Conservation (phyloP, 495 filamentous ascomycete genomes). For the Lepidopterella palustris region DNA sequence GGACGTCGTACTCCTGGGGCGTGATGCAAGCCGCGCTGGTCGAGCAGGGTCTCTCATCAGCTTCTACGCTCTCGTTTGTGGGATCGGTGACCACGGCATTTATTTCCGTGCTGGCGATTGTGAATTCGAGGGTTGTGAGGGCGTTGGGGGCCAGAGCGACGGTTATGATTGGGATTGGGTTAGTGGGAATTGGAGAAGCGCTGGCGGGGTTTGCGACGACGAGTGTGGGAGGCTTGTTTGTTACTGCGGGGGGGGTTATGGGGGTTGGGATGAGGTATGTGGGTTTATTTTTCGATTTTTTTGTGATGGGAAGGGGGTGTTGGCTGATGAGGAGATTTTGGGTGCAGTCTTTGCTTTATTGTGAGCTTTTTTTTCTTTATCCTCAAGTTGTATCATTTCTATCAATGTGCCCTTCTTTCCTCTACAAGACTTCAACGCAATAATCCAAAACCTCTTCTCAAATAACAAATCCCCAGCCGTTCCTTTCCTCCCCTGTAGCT, state of each 20-base stretch:
- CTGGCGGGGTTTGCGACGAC: constrained; percentile 45
- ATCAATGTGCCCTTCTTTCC: constrained; percentile 6
- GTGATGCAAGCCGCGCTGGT: constrained; percentile 47
- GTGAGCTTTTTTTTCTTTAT: constrained; percentile 6
- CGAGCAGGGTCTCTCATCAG: constrained; percentile 33
- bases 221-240: constrained; percentile 48
- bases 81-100: constrained; percentile 45
- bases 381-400: no score
- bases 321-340: not conserved
- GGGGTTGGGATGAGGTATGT: constrained; percentile 44
- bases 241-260: constrained; percentile 47
- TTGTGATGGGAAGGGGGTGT: not conserved
- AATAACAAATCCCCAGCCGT: not conserved
- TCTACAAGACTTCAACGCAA: not conserved
- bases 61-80: constrained; percentile 50
- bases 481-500: no score
- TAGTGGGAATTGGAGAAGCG: constrained; percentile 45
- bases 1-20: constrained; percentile 51
- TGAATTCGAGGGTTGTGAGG: constrained; percentile 46
- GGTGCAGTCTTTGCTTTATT: constrained; percentile 31
- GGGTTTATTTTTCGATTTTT: not conserved
- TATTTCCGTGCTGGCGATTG: constrained; percentile 45
- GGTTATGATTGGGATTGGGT: constrained; percentile 41
- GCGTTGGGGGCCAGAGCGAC: constrained; percentile 42
- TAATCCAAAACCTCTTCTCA: not conserved